phyloP scores from a whole-genome alignment of 2,329 filamentous ascomycete genomes.

The Lanzia echinophila region DNA sequence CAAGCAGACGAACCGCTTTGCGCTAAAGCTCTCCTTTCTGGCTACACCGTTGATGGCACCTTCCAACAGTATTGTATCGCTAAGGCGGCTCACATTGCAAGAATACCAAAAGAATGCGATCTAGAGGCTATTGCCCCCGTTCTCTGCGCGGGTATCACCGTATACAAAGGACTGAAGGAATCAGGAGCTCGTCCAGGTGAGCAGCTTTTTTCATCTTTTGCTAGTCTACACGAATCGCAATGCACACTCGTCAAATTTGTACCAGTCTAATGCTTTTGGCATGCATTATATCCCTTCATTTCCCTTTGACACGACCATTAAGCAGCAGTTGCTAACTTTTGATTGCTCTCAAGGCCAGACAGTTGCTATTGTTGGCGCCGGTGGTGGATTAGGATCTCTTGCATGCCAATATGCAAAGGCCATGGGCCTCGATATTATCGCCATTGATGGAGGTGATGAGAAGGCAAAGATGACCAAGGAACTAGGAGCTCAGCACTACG shows the following conservation, averaged over 20 bases:
- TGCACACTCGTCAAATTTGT: no score
- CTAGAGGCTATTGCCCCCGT: conserved; percentile 75
- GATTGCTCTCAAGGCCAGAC: conserved; percentile 40
- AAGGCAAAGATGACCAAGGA: conserved; percentile 64
- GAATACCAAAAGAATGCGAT: conserved; percentile 68
- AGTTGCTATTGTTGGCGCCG: conserved; percentile 80
- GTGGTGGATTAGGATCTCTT: conserved; percentile 72
- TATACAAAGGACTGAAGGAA: conserved; percentile 89
- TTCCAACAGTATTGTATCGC: conserved; percentile 92
- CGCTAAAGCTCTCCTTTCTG: conserved; percentile 65
- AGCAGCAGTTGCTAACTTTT: no score
- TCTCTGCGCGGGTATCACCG: conserved; percentile 79
- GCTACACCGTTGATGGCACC: conserved; percentile 86
- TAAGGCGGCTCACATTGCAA: conserved; percentile 78
- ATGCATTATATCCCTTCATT: no score
- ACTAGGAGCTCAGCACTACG: conserved; percentile 65
- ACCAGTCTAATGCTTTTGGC: no score
- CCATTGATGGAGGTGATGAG: conserved; percentile 76
- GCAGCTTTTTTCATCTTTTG: no score
- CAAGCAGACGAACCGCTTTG: conserved; percentile 79
- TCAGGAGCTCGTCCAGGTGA: conserved; percentile 62
- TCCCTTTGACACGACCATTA: no score
- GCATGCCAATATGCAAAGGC: conserved; percentile 85
- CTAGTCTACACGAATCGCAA: no score
- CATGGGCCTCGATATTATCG: conserved; percentile 77